Evolutionary conservation across 164 flowering plant genomes (phyloP), one percentile per base, ranked within the genome.

Genomic region (Dillenia turbinata): DNA sequence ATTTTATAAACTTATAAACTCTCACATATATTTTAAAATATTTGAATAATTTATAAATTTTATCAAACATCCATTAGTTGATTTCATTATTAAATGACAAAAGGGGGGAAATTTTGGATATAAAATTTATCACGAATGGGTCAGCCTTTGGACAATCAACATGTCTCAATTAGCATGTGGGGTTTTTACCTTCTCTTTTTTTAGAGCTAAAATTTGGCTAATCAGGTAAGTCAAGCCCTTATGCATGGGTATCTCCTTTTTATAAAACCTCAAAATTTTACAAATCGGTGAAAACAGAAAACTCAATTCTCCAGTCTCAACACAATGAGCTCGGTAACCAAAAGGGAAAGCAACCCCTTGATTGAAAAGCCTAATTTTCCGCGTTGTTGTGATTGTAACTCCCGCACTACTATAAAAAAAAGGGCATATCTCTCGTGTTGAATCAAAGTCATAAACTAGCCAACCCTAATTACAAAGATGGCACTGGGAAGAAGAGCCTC

Each of bases 221-320:
- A 9, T 9, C 13, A 9, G 49, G 13, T 12, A 12, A 12, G 49
- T 47, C 49, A 12, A 12, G 49, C 13, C 49, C 10, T 47, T 2
- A 12, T 12, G 13, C 49, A 47, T 2, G 49, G 13, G 13, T 47
- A 12, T 9, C 52, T 50, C 10, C 52, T 58, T n/a, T n/a, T n/a
- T 66, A 44, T 16, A 5, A 44, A 49, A n/a, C 55, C 69, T 6
- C n/a, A 9, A 50, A 43, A 49, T 57, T 66, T 66, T 65, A 58
- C 44, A 17, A 57, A 60, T 52, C 17, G 16, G 15, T 33, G 22
- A 43, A 52, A 12, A 44, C 4, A 8, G 14, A 8, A 60, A 60
- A 47, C 22, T 19, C 22, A 19, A 19, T 1, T 1, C 22, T 19
- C 22, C 22, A 19, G 22, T 19, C 22, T 19, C 22, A 19, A 19